Conservation (phyloP, 2,329 filamentous ascomycete genomes). For the Aspergillus niger region DNA sequence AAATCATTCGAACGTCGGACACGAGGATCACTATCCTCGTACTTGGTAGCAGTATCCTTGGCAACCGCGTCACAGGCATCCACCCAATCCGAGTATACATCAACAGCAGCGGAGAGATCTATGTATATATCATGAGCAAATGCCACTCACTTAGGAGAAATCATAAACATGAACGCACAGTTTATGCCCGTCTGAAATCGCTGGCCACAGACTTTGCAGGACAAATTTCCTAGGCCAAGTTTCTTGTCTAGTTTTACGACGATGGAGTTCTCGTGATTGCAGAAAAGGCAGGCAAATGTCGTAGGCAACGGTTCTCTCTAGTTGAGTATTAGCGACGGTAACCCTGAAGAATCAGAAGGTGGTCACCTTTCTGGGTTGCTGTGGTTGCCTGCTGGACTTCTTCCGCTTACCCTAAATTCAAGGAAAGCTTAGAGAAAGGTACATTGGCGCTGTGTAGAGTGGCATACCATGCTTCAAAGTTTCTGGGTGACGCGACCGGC, state of each 20-base stretch:
- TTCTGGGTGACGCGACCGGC: neutral
- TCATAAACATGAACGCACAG: slow-evolving; percentile 59
- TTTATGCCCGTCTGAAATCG: slow-evolving; percentile 91
- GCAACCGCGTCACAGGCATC: slow-evolving; percentile 82
- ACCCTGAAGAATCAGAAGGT: neutral
- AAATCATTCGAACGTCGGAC: slow-evolving; percentile 22
- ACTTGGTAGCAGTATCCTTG: slow-evolving; percentile 56
- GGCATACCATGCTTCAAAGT: slow-evolving; percentile 11
- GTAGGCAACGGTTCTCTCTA: slow-evolving; percentile 58
- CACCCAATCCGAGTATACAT: slow-evolving; percentile 98
- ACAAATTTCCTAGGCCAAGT: slow-evolving; percentile 76
- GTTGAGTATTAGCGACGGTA: slow-evolving; percentile 14
- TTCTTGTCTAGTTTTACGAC: slow-evolving; percentile 94
- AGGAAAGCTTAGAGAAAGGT: neutral
- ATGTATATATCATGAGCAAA: neutral
- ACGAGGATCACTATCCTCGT: slow-evolving; percentile 28
- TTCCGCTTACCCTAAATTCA: slow-evolving; percentile 81
- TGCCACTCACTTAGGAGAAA: neutral
- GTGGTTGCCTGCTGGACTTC: slow-evolving; percentile 76
- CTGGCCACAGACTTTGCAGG: slow-evolving; percentile 92
- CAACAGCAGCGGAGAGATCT: slow-evolving; percentile 89
- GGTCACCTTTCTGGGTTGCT: slow-evolving; percentile 77
- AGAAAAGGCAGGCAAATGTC: slow-evolving; percentile 95
- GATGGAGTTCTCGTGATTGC: slow-evolving; percentile 94
- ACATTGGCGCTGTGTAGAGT: neutral